Conservation (phyloP, 352 stramenopile species). For the Globisporangium nodosum region DNA sequence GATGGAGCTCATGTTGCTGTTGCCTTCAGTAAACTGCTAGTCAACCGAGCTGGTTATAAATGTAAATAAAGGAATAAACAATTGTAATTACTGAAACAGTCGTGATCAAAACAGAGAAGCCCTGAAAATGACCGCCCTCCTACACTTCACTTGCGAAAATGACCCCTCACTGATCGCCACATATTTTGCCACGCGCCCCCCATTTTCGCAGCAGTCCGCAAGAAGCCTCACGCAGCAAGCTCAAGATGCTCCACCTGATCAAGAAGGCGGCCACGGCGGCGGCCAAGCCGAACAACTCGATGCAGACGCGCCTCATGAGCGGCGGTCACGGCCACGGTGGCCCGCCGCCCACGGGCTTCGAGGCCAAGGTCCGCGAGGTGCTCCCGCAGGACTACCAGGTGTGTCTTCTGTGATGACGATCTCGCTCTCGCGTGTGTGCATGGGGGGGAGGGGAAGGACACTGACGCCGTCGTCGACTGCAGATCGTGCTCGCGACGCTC, state of each 20-base stretch:
- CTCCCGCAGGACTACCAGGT: slow-evolving; percentile 86
- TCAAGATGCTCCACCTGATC: slow-evolving; percentile 66
- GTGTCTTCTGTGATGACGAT: slow-evolving; percentile 3
- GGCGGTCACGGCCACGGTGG: slow-evolving; percentile 50
- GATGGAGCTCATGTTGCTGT: neutral
- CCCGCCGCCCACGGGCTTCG: slow-evolving; percentile 62
- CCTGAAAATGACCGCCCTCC: no score
- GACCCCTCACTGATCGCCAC: neutral
- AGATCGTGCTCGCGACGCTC: slow-evolving; percentile 83
- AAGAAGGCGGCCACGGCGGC: slow-evolving; percentile 51
- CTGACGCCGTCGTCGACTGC: neutral
- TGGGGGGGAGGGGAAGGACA: no score
- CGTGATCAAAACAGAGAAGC: no score
- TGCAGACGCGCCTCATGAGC: slow-evolving; percentile 73
- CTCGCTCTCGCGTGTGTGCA: no score
- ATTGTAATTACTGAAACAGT: no score
- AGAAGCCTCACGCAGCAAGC: neutral
- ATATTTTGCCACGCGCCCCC: neutral
- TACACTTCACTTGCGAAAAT: neutral
- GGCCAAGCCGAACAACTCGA: slow-evolving; percentile 45
- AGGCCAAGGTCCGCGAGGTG: slow-evolving; percentile 82
- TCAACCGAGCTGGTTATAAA: no score
- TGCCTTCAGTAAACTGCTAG: no score
- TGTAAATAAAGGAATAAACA: no score
- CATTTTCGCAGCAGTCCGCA: neutral